Base-by-base conservation (phyloP, 1,284 basidiomycete species). In the Schizophyllum commune region DNA sequence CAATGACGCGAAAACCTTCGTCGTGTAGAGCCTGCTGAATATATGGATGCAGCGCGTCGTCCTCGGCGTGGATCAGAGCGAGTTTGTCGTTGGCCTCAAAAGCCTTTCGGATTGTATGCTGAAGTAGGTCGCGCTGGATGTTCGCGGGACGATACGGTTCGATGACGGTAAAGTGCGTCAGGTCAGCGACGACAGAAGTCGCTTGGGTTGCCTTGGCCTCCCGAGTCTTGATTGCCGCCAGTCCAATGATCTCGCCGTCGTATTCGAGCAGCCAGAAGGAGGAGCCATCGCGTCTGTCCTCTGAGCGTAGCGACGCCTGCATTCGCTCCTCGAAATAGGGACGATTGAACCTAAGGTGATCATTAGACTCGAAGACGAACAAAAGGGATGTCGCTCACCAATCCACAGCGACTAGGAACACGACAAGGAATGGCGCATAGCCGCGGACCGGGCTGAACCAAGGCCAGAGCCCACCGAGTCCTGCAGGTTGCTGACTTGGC, bases 121-220 rank as follows among this genome's bases (percentile, higher is more conserved):
- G 67, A 13, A 93, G 73, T 22, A 94, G 73, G 69, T 92, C 91
- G 15, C 82, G 75, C 66, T 89, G 88, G 52, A 89, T 77, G 5
- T 77, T 77, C 13, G 80, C 74, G 5, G 66, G 66, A 54, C 89
- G 80, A 68, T 84, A 90, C 5, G 75, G 77, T 61, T 86, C 83
- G 58, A 90, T 85, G 52, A 91, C 82, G 66, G 83, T 86, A 69
- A 92, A 84, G 70, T 93, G 92, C 32, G 90, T 83, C 63, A 94
- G 85, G n/a, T 80, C 76, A 8, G 85, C 89, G 15, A 77, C 75
- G 32, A 72, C 68, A 9, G 81, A 74, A 17, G 78, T 78, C 55
- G 57, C 66, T 62, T 58, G 67, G 69, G 61, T 63, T 58, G 61
- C 67, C 54, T 65, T 6, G 19, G 53, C 7, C 22, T 39, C 22